Evolutionary conservation across 1,139 yeast genomes (phyloP).

Genomic region (Taphrina sp.): DNA sequence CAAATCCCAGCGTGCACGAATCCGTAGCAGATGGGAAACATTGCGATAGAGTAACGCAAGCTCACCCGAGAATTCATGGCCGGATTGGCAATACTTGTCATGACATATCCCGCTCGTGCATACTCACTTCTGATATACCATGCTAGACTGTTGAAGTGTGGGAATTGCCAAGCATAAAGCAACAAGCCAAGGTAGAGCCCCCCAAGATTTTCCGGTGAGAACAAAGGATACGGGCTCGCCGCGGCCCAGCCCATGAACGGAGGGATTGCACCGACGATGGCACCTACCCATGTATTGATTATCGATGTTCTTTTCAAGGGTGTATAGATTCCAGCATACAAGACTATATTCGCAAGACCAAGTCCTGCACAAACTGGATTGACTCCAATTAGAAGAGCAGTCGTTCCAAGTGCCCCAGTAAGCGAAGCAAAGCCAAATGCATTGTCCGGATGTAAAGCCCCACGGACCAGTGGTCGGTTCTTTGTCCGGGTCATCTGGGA

Average conservation of each 20-base stretch:
- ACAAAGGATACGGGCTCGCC: conserved; percentile 25
- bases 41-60: conserved; percentile 75
- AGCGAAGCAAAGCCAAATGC: conserved; percentile 77
- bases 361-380: conserved; percentile 61
- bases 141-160: conserved; percentile 90
- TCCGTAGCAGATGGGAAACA: conserved; percentile 92
- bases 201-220: conserved; percentile 35
- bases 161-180: conserved; percentile 97
- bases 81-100: conserved; percentile 95
- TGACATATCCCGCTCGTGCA: conserved; percentile 87
- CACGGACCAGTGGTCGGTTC: conserved; percentile 86
- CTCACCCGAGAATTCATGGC: conserved; percentile 90
- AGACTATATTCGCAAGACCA: conserved; percentile 72
- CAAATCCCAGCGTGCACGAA: conserved; percentile 75
- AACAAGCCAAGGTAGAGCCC: conserved; percentile 70
- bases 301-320: conserved; percentile 82
- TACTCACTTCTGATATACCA: conserved; percentile 87
- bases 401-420: conserved; percentile 69
- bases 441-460: conserved; percentile 67
- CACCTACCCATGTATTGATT: conserved; percentile 97
- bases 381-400: conserved; percentile 72
- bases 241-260: conserved; percentile 99
- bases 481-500: conserved; percentile 84
- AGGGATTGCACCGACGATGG: conserved; percentile 95
- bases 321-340: conserved; percentile 88